Evolutionary conservation across 805 yeast genomes (phyloP).

Genomic region (Wickerhamomyces mucosus): DNA sequence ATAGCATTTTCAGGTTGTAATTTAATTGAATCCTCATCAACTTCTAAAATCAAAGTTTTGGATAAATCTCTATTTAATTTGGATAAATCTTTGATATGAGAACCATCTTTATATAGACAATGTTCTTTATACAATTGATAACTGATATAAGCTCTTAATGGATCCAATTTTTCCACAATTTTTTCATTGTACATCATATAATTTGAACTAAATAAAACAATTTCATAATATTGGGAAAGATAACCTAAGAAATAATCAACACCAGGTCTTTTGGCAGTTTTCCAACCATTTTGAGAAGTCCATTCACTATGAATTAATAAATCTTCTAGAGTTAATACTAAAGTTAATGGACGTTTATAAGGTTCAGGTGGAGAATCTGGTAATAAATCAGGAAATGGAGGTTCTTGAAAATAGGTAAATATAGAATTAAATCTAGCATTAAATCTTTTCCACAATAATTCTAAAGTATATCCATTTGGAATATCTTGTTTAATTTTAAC

Average conservation of each 20-base stretch:
- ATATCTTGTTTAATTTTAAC: conserved; percentile 43
- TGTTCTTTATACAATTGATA: conserved; percentile 88
- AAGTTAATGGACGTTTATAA: conserved; percentile 84
- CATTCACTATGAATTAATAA: conserved; percentile 85
- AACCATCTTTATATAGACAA: conserved; percentile 77
- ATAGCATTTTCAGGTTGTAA: conserved; percentile 95
- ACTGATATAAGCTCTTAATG: conserved; percentile 80
- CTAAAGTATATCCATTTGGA: conserved; percentile 60
- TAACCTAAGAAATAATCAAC: conserved; percentile 93
- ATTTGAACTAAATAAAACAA: conserved; percentile 82
- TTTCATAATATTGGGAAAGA: conserved; percentile 90
- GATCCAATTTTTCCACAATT: conserved; percentile 83
- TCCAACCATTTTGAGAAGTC: conserved; percentile 92
- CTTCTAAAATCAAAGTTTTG: conserved; percentile 74
- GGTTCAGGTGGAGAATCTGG: conserved; percentile 91
- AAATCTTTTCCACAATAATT: conserved; percentile 58
- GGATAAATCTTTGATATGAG: conserved; percentile 79
- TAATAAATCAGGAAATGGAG: conserved; percentile 84
- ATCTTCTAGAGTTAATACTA: conserved; percentile 86
- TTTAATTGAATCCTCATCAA: conserved; percentile 58
- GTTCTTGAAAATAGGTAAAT: conserved; percentile 82
- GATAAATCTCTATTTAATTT: conserved; percentile 84
- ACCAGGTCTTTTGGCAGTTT: conserved; percentile 98
- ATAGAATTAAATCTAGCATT: conserved; percentile 63
- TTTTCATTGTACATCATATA: conserved; percentile 80